Base-by-base conservation (phyloP, 352 stramenopile genomes). In the Globisporangium canariense region DNA sequence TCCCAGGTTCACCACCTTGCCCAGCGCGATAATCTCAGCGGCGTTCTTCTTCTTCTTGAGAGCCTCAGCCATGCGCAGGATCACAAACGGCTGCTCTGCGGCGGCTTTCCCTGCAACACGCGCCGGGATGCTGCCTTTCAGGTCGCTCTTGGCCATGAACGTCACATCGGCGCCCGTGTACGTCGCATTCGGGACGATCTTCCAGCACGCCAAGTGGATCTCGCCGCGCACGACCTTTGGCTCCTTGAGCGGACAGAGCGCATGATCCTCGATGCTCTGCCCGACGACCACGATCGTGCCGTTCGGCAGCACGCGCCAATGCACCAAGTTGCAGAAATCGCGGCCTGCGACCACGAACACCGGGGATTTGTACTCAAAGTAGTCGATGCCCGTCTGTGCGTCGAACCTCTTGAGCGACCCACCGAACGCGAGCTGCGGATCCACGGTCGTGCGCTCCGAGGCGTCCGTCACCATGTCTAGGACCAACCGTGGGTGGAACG, bases 341-440 rank as follows among this genome's bases (percentile, higher is more conserved):
- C 83, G 81, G 1, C 83, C 83, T 7, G 81, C 78, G 22, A 93
- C 81, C 18, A 91, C 73, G 52, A 93, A 88, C 46, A 91, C 81
- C 7, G 81, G 77, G 0, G 40, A 46, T 56, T 93, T 93, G 80
- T 83, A 91, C 71, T 90, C 79, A n/a, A 86, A 68, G 52, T 91
- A 88, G 55, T 89, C 81, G 58, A 91, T 79, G 28, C 36, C 71
- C 5, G 83, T 93, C 66, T 93, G 81, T 0, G 70, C 71, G 45
- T 93, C 76, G 43, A 91, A 62, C 8, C 45, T 56, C 32, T 69
- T 71, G 4, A 89, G 59, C 7, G 71, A 78, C 54, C 68, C 76
- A 3, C 73, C 79, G 5, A 76, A 59, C 1, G 79, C 78, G 25
- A 90, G 74, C 59, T 87, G 75, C 22, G 78, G 66, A 53, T 93